Percentiles rank a stretch among this genome's conserved stretches.
phyloP scores from a whole-genome alignment of 1,284 basidiomycete species.

The Trametes pubescens region DNA sequence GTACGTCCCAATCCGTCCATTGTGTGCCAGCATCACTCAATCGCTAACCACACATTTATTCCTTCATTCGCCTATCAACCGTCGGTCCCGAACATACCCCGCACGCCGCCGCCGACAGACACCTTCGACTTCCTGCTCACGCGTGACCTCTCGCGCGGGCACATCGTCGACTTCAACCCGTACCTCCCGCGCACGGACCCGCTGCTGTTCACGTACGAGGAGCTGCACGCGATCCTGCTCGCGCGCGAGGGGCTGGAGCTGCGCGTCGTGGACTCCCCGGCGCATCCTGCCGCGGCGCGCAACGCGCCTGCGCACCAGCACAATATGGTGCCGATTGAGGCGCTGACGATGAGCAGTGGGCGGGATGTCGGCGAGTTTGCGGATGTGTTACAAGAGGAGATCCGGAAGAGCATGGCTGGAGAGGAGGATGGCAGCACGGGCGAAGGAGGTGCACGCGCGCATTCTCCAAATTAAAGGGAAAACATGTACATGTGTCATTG shows the following conservation, averaged over 20 bases:
- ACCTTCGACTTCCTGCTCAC: conserved; percentile 89
- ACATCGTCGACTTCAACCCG: conserved; percentile 92
- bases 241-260: conserved; percentile 54
- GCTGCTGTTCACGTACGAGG: conserved; percentile 86
- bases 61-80: background rate
- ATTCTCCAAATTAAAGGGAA: background rate
- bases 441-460: background rate
- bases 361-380: conserved; percentile 78
- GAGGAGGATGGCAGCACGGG: conserved; percentile 29
- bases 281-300: conserved; percentile 70
- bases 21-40: background rate
- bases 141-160: conserved; percentile 75
- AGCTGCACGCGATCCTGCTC: conserved; percentile 61
- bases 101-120: conserved; percentile 57
- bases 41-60: background rate
- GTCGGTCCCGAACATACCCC: background rate
- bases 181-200: conserved; percentile 88
- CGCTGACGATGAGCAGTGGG: conserved; percentile 81
- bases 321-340: conserved; percentile 94
- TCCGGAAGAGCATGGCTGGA: conserved; percentile 51
- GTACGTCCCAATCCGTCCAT: conserved; percentile 53
- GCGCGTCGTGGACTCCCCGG: conserved; percentile 75
- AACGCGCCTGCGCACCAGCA: conserved; percentile 82
- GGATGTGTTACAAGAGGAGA: conserved; percentile 66
- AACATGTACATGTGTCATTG: background rate